Conservation (phyloP, 2,329 filamentous ascomycete genomes). For the Corinectria fuckeliana region DNA sequence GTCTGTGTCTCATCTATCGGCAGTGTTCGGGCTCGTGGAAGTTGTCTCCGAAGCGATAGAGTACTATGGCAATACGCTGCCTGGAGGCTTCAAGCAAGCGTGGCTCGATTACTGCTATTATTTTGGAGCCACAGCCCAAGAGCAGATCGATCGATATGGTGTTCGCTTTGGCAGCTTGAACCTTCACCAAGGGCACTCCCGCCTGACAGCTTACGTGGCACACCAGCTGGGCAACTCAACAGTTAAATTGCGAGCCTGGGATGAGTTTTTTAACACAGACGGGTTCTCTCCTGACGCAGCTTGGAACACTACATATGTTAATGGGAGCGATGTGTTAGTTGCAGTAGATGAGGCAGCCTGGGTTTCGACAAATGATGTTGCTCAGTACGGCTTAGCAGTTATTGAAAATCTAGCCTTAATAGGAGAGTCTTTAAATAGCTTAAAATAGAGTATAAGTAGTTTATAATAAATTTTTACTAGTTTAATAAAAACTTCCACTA, state of each 20-base stretch:
- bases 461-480: too few relatives aligned
- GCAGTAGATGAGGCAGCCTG: constrained; percentile 62
- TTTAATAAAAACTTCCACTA: too few relatives aligned
- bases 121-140: constrained; percentile 55
- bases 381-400: constrained; percentile 62
- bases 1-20: constrained; percentile 60
- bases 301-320: constrained; percentile 48
- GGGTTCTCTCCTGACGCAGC: constrained; percentile 48
- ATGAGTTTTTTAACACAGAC: constrained; percentile 57
- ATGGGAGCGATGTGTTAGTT: constrained; percentile 51
- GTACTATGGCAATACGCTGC: constrained; percentile 53
- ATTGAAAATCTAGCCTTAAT: constrained; percentile 60
- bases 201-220: constrained; percentile 62
- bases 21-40: constrained; percentile 65
- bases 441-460: neutral
- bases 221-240: constrained; percentile 51
- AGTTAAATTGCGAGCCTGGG: constrained; percentile 59
- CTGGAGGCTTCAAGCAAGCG: constrained; percentile 56
- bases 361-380: constrained; percentile 63
- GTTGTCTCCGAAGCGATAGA: constrained; percentile 62
- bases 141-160: constrained; percentile 62
- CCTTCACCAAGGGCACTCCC: constrained; percentile 63
- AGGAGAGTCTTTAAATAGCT: constrained; percentile 24
- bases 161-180: constrained; percentile 53
- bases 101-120: constrained; percentile 68